Evolutionary conservation across 768 basidiomycete species (phyloP).

Genomic region (Thelephora ganbajun): DNA sequence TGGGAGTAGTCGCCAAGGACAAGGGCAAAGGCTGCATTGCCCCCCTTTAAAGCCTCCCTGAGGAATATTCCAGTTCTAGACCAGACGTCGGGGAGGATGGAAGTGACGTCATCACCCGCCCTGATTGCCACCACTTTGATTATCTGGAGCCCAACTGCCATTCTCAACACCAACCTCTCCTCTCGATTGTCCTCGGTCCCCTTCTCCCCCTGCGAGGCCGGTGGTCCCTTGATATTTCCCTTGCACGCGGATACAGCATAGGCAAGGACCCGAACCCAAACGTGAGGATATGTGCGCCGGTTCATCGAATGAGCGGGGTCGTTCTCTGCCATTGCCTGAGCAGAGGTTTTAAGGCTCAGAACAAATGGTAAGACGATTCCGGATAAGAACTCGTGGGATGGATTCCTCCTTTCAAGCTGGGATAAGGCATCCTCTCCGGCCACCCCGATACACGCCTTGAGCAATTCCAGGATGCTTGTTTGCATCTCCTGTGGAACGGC

Average conservation of each 20-base stretch:
- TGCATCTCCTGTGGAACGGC: conserved; percentile 12
- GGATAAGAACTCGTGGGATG: conserved; percentile 48
- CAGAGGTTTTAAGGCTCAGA: conserved; percentile 35
- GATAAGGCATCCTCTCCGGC: conserved; percentile 37
- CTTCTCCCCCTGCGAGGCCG: neutral
- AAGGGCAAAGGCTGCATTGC: conserved; percentile 50
- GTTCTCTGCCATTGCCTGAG: conserved; percentile 27
- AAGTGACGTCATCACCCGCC: conserved; percentile 45
- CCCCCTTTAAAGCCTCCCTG: conserved; percentile 35
- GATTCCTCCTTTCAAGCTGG: conserved; percentile 38
- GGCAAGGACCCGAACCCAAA: conserved; percentile 50
- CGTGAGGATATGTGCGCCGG: conserved; percentile 28
- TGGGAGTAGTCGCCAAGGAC: conserved; percentile 26
- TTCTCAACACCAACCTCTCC: conserved; percentile 1
- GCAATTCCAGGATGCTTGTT: conserved; percentile 17
- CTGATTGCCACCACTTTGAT: conserved; percentile 55
- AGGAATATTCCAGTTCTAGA: conserved; percentile 41
- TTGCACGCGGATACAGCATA: conserved; percentile 40
- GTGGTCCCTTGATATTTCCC: too few species aligned
- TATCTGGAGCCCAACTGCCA: conserved; percentile 44
- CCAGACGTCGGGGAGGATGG: conserved; percentile 46
- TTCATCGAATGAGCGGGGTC: conserved; percentile 31
- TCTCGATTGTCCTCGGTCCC: conserved; percentile 30
- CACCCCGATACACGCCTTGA: conserved; percentile 27
- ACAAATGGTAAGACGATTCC: conserved; percentile 51